These are phyloP conservation scores for Geopyxis carbonaria DNA, from an alignment of 495 filamentous ascomycete genomes.

Conservation along the genomic window DNA sequence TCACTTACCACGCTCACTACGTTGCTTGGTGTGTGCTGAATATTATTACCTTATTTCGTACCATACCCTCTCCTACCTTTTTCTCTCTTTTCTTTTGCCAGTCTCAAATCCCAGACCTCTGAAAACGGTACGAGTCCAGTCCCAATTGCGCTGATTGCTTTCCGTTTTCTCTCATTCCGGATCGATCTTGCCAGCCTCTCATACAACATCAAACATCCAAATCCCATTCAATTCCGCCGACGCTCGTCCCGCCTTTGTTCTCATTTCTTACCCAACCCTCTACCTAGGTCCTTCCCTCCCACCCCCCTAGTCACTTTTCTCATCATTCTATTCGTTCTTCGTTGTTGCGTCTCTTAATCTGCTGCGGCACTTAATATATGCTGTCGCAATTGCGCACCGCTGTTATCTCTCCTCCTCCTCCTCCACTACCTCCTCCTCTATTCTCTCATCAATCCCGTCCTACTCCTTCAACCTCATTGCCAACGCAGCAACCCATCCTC, in stretches of 20 bases:
- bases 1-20: no score
- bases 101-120: no score
- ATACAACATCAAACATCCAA: slow-evolving; percentile 4
- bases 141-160: slow-evolving; percentile 7
- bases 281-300: neutral
- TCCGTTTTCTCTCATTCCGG: neutral
- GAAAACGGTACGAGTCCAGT: neutral
- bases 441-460: neutral
- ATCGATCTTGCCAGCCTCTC: slow-evolving; percentile 4
- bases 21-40: no score
- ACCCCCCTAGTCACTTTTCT: neutral
- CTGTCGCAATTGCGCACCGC: slow-evolving; percentile 9
- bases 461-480: neutral
- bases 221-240: slow-evolving; percentile 1
- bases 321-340: slow-evolving; percentile 2
- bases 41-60: no score
- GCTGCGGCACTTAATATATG: slow-evolving; percentile 7
- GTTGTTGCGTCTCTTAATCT: no score
- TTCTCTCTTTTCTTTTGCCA: slow-evolving; percentile 4
- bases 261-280: slow-evolving; percentile 1
- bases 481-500: neutral
- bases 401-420: slow-evolving; percentile 5
- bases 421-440: neutral
- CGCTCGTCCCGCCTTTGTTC: slow-evolving; percentile 5
- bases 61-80: neutral